Evolutionary conservation across 1,139 yeast species (phyloP).

Genomic region (Saccharomycopsis hybrid): DNA sequence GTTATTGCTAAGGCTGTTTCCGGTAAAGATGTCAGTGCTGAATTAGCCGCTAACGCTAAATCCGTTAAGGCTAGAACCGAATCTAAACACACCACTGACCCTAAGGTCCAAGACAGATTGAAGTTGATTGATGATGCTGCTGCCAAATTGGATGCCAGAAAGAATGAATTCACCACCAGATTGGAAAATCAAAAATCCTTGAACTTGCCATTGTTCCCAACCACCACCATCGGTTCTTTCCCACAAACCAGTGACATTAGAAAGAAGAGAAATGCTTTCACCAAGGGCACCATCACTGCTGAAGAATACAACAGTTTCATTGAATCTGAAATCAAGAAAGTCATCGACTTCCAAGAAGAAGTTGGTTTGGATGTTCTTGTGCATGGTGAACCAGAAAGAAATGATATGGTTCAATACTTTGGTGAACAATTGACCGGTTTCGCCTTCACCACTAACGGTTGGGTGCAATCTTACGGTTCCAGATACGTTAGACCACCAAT

Average conservation of each 20-base stretch:
- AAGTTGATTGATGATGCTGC: slow-evolving; percentile 59
- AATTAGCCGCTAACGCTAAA: slow-evolving; percentile 77
- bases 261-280: slow-evolving; percentile 95
- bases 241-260: slow-evolving; percentile 99
- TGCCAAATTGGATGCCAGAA: slow-evolving; percentile 67
- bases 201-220: slow-evolving; percentile 97
- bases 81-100: slow-evolving; percentile 85
- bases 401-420: slow-evolving; percentile 99
- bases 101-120: slow-evolving; percentile 85
- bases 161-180: slow-evolving; percentile 80
- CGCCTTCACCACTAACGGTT: slow-evolving; percentile 97
- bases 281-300: slow-evolving; percentile 91
- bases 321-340: slow-evolving; percentile 91
- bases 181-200: slow-evolving; percentile 81
- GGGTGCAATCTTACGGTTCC: slow-evolving; percentile 99
- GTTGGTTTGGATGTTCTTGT: slow-evolving; percentile 96
- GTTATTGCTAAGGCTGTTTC: slow-evolving; percentile 82
- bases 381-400: slow-evolving; percentile 99
- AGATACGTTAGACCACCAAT: slow-evolving; percentile 99
- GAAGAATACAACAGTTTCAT: slow-evolving; percentile 95
- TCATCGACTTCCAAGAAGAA: slow-evolving; percentile 98
- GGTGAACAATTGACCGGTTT: slow-evolving; percentile 98
- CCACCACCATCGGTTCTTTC: slow-evolving; percentile 99
- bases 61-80: slow-evolving; percentile 81
- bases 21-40: slow-evolving; percentile 51